Conservation (phyloP, 2,329 filamentous ascomycete genomes). For the Venturiaceae sp. region DNA sequence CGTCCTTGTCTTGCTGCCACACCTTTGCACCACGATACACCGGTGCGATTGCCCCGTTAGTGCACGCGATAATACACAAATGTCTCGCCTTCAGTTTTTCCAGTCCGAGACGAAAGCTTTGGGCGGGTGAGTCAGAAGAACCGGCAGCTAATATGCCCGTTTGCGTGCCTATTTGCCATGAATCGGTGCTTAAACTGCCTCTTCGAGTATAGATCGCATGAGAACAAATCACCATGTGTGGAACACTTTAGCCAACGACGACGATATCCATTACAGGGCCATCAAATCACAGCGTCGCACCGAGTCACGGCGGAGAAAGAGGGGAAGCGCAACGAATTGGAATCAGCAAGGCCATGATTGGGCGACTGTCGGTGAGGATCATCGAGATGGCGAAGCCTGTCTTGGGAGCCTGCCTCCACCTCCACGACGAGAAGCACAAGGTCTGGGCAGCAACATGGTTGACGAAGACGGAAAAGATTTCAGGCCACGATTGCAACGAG, state of each 20-base stretch:
- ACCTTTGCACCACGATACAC: not conserved
- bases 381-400: not conserved
- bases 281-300: not conserved
- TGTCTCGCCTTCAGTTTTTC: not conserved
- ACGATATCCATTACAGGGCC: not conserved
- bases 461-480: not conserved
- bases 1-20: not conserved
- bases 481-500: not conserved
- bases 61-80: not conserved
- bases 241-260: not conserved
- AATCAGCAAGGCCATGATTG: not conserved
- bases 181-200: not conserved
- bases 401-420: not conserved
- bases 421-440: not conserved
- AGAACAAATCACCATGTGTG: not conserved
- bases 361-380: not conserved
- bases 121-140: not conserved
- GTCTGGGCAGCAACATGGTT: not conserved
- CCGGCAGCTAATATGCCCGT: not conserved
- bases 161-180: not conserved
- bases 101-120: not conserved
- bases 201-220: not conserved
- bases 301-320: not conserved
- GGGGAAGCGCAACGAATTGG: not conserved
- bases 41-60: not conserved